Evolutionary conservation across 805 yeast genomes (phyloP).

Genomic region (Lipomyces oligophaga): DNA sequence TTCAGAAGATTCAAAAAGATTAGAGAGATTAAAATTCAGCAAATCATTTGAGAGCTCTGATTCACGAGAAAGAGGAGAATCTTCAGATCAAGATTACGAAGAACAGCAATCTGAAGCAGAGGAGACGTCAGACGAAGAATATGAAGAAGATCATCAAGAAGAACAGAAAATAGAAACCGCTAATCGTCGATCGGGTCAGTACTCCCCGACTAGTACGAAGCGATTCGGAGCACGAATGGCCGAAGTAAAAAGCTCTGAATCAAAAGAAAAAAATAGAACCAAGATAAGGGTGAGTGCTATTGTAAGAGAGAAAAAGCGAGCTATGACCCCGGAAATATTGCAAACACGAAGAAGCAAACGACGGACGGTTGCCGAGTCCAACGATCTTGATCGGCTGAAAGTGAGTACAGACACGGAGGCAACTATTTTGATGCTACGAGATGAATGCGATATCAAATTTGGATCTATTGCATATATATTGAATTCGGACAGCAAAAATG

Average conservation of each 20-base stretch:
- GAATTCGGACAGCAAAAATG: not conserved
- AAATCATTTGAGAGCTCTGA: no score
- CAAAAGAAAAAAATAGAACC: not conserved
- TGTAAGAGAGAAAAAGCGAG: not conserved
- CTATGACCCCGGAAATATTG: not conserved
- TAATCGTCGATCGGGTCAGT: no score
- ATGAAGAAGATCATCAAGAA: no score
- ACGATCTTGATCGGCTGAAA: not conserved
- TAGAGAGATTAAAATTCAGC: no score
- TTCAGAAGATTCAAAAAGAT: no score
- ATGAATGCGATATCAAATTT: not conserved
- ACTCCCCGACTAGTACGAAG: no score
- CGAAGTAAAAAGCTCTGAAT: not conserved
- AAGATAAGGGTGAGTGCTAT: not conserved
- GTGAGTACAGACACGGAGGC: not conserved
- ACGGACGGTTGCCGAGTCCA: no score
- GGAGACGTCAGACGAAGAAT: no score
- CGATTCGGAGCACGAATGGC: not conserved
- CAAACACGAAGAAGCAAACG: not conserved
- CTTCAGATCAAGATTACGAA: no score
- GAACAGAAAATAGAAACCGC: no score
- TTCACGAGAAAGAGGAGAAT: no score
- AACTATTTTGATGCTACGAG: constrained; percentile 1
- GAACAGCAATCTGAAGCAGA: no score
- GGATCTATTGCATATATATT: not conserved